phyloP scores from a whole-genome alignment of 1,139 yeast species.

The Pichia sp. region DNA sequence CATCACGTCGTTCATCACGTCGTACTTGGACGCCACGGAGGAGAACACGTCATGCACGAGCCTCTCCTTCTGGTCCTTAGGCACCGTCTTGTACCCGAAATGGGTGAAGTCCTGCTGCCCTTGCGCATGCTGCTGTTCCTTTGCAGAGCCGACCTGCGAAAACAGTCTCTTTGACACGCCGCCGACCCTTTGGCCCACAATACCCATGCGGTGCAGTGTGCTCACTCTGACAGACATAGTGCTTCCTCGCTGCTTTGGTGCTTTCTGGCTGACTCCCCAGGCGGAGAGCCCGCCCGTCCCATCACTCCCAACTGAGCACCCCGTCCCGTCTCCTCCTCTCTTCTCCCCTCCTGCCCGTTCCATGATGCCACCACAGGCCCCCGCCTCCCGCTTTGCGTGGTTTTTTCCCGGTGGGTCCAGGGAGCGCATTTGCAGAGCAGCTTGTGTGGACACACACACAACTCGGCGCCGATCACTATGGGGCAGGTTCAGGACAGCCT shows the following conservation, averaged over 20 bases:
- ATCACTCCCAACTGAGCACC: background rate
- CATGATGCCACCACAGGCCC: background rate
- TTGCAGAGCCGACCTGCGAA: constrained; percentile 1
- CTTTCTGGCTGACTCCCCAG: too few species aligned
- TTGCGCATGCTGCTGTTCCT: constrained; percentile 7
- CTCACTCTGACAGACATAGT: background rate
- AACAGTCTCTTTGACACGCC: constrained; percentile 4
- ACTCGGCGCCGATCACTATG: background rate
- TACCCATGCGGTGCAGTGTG: background rate
- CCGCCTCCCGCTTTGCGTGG: background rate
- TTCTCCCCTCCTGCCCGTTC: background rate
- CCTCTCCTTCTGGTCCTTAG: constrained; percentile 76
- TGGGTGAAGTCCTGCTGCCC: constrained; percentile 53
- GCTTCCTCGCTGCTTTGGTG: background rate
- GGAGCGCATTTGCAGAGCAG: background rate
- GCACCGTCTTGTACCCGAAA: constrained; percentile 87
- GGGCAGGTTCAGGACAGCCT: background rate
- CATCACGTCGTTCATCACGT: constrained; percentile 97
- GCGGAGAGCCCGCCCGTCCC: background rate
- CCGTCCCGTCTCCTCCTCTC: background rate
- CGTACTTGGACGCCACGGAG: constrained; percentile 91
- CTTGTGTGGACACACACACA: constrained; percentile 1
- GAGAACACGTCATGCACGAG: constrained; percentile 88
- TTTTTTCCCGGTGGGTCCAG: background rate
- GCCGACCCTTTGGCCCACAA: background rate